Percentiles rank a stretch among this genome's conserved stretches.
Evolutionary conservation across 768 basidiomycete species (phyloP).

Genomic region (Russula virescens): DNA sequence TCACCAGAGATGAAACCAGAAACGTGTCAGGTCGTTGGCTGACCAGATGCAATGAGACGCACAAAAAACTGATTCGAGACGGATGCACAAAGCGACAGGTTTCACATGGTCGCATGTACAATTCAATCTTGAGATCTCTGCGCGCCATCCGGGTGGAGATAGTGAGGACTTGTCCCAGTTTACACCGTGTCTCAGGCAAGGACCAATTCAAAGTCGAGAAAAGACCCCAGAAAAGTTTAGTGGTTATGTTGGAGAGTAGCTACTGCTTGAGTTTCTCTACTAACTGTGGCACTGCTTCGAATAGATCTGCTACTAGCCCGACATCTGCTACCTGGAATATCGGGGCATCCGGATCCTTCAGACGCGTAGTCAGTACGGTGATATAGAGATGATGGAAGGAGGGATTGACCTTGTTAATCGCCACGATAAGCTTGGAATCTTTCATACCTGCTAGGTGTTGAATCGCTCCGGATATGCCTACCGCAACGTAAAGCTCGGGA

Average conservation of each 20-base stretch:
- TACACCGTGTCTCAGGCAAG: background rate
- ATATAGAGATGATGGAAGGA: background rate
- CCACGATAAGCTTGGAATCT: conserved; percentile 96
- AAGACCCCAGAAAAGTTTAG: background rate
- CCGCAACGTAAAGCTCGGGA: conserved; percentile 90
- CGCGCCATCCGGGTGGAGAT: background rate
- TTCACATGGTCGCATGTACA: background rate
- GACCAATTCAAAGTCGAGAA: background rate
- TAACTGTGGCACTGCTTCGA: conserved; percentile 85
- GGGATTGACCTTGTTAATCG: conserved; percentile 81
- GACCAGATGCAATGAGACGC: background rate
- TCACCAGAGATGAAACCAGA: background rate
- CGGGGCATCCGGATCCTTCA: conserved; percentile 90
- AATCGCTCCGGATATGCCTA: conserved; percentile 97
- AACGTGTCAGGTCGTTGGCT: background rate
- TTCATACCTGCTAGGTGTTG: conserved; percentile 99
- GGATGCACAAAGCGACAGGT: background rate
- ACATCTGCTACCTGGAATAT: conserved; percentile 99
- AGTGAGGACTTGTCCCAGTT: background rate
- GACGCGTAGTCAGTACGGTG: conserved; percentile 1
- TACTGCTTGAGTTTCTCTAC: conserved; percentile 71
- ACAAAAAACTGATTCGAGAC: background rate
- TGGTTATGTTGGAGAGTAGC: conserved; percentile 7
- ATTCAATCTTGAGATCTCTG: background rate
- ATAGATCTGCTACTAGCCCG: conserved; percentile 91